Conservation (phyloP, 176 grass and related monocot genomes). For the Alopecurus myosuroides region DNA sequence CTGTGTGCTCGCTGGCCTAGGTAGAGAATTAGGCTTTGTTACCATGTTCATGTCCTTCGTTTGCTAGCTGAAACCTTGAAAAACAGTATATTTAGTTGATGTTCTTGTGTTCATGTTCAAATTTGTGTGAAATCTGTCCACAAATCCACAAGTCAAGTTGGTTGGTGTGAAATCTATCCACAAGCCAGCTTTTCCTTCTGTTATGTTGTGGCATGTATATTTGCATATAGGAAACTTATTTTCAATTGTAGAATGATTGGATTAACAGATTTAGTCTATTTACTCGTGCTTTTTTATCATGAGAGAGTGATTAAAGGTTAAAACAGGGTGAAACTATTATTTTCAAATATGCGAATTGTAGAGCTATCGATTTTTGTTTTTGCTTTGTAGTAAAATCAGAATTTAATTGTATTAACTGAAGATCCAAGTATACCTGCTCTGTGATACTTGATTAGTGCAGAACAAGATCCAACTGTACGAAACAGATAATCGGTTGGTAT, state of each 20-base stretch:
- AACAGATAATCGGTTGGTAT: no score
- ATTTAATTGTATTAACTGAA: no score
- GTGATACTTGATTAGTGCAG: no score
- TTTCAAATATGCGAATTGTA: no score
- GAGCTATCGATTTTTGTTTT: no score
- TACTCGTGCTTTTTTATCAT: background rate
- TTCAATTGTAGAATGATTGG: background rate
- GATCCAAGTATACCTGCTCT: no score
- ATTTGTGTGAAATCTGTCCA: background rate
- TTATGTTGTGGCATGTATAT: background rate
- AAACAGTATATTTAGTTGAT: background rate
- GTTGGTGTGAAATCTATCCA: background rate
- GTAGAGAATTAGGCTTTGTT: background rate
- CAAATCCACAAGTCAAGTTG: background rate
- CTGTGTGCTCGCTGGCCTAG: background rate
- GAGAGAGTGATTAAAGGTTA: background rate
- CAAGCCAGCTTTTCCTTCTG: background rate
- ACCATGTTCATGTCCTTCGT: slow-evolving; percentile 10
- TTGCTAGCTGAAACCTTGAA: background rate
- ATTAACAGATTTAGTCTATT: background rate
- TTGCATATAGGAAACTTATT: background rate
- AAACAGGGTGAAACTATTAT: background rate
- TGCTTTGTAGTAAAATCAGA: no score
- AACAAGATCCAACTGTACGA: no score
- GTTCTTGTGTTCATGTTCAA: background rate